Evolutionary conservation across 441 rosid species (phyloP), one percentile per base, ranked within the genome.

Genomic region (Capsella rubella): DNA sequence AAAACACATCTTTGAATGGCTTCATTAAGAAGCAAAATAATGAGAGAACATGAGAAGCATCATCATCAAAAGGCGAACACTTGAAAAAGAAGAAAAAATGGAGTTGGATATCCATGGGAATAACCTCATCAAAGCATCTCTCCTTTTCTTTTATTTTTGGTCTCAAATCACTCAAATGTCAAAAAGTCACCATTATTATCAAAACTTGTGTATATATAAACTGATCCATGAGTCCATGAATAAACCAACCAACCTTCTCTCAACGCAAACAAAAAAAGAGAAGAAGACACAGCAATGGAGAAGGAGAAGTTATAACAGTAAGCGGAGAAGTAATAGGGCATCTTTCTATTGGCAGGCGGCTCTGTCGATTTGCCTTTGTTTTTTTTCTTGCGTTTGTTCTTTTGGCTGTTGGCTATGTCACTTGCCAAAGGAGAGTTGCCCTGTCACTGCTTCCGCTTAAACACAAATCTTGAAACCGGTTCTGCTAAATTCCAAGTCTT

Each of bases 361-460:
- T 71, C 7, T 43, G 50, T 52, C 11, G 49, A 34, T 34, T 34
- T 34, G 37, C 37, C 37, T 34, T 5, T 31, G 32, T 34, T 34
- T 34, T 34, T 34, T 34, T 1, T 34, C 8, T 34, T 34, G 37
- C 9, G 2, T 45, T 69, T 34, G 27, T 12, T 42, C 47, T 42
- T 42, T 35, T 37, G 27, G 12, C 29, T 55, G 11, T 64, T 64
- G 18, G 62, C 50, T 77, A 25, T 59, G 73, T 77, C 54, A 3
- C 59, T 71, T 77, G 80, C 80, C 80, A 77, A 77, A 77, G 80
- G 80, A 77, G 80, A 77, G 80, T 77, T 71, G 77, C 80, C 77
- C 80, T 77, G 80, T 71, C 68, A 71, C 80, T 77, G 56, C 77
- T 52, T 77, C 71, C 57, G 77, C 64, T 71, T 71, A 76, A 68